phyloP scores from a whole-genome alignment of 495 filamentous ascomycete species.

The Aspergillus wentii region DNA sequence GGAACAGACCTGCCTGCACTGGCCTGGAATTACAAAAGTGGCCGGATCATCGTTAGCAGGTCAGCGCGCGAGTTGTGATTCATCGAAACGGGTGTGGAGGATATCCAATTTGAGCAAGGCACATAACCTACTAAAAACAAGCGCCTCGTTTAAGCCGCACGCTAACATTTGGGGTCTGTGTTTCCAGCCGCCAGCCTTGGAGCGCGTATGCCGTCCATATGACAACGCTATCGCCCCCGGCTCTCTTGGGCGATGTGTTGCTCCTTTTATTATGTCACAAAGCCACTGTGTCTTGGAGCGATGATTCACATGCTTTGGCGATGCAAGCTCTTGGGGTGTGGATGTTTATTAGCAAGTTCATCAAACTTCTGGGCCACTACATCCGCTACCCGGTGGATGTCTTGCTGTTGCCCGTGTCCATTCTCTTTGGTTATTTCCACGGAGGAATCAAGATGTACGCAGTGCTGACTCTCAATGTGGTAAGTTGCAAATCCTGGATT shows the following conservation, averaged over 20 bases:
- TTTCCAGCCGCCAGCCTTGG: slow-evolving; percentile 62
- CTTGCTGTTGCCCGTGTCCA: slow-evolving; percentile 63
- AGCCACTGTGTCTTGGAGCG: slow-evolving; percentile 41
- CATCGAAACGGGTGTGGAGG: neutral
- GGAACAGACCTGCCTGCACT: too few species aligned
- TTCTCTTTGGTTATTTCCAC: slow-evolving; percentile 75
- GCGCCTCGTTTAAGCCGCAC: slow-evolving; percentile 6
- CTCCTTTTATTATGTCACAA: slow-evolving; percentile 50
- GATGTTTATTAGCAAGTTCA: slow-evolving; percentile 70
- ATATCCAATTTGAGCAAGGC: slow-evolving; percentile 4
- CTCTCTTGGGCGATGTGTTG: slow-evolving; percentile 58
- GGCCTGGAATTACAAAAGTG: too few species aligned
- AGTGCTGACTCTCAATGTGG: slow-evolving; percentile 62
- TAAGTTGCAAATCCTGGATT: slow-evolving; percentile 33
- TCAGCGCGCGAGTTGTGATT: neutral
- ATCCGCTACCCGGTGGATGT: slow-evolving; percentile 65
- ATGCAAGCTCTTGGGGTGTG: slow-evolving; percentile 49
- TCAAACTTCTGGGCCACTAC: slow-evolving; percentile 74
- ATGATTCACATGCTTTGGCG: slow-evolving; percentile 34
- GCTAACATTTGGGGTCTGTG: slow-evolving; percentile 22
- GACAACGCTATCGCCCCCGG: slow-evolving; percentile 67
- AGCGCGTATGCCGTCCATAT: slow-evolving; percentile 72
- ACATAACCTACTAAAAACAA: slow-evolving; percentile 3
- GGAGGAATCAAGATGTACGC: slow-evolving; percentile 75
- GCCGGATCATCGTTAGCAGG: neutral